Base-by-base conservation (phyloP, 2,329 filamentous ascomycete genomes). In the Fusarium equiseti region DNA sequence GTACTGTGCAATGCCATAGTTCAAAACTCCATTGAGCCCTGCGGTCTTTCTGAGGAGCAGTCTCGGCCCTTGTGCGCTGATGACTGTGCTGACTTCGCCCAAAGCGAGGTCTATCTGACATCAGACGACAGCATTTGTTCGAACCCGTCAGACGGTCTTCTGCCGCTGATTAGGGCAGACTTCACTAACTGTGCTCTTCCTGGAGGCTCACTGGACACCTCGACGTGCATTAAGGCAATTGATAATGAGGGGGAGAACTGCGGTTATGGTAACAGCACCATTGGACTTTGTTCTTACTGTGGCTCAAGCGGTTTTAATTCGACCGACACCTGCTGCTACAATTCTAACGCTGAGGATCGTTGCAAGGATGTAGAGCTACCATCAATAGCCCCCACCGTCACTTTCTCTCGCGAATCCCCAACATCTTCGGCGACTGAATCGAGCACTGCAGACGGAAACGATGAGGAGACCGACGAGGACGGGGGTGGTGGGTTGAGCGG, bases 301-400 rank as follows among this genome's bases (percentile, higher is more conserved):
- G 87, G 88, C 44, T 86, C 90, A 9, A 95, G 92, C 74, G 94
- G 95, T 29, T 89, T 91, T 68, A 98, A 98, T 81, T 92, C 94
- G 12, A 98, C 95, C 53, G 95, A 98, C 79, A 97, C 95, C 6
- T 99, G 96, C 84, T 99, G 96, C 80, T 91, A 94, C 76, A 94
- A 90, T 75, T 90, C 95, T 8, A 86, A 94, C 67, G 90, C 91
- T n/a, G 88, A 93, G 63, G 82, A 83, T 27, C 88, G 90, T 69
- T 99, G 96, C 79, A 82, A 88, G 52, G 88, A 88, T 53, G 92
- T 99, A n/a, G 84, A 87, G 27, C 84, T 99, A 9, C 96, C 96
- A 1, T 89, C 89, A 2, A 91, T 94, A 50, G 89, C 90, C 16
- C 87, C 91, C 13, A 90, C 90, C 12, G 88, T 95, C 68, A 86